A percentile compares a stretch with the other conserved stretches of the same genome.
phyloP scores from a whole-genome alignment of 352 stramenopile species.

The Plasmopara halstedii region DNA sequence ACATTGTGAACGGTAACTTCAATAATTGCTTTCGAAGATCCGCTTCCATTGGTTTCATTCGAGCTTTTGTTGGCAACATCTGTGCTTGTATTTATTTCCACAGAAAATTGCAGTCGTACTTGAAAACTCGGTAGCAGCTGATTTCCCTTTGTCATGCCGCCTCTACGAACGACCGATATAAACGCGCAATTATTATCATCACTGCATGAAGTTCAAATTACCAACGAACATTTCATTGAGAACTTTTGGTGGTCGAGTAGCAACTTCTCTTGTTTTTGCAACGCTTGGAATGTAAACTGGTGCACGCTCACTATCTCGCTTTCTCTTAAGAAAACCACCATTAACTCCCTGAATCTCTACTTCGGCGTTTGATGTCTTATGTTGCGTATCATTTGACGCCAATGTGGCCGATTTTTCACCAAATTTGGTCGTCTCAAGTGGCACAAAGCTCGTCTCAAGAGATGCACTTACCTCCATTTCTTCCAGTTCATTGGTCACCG shows the following conservation, averaged over 20 bases:
- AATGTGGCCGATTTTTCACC: conserved; percentile 8
- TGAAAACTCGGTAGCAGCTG: conserved; percentile 52
- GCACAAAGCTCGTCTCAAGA: conserved; percentile 11
- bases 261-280: conserved; percentile 56
- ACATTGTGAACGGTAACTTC: conserved; percentile 67
- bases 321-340: conserved; percentile 49
- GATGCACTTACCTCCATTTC: conserved; percentile 24
- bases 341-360: conserved; percentile 25
- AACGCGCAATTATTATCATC: conserved; percentile 1
- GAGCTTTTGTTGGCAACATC: conserved; percentile 2
- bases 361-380: conserved; percentile 17
- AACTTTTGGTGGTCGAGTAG: conserved; percentile 37
- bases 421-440: background rate
- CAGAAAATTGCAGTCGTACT: conserved; percentile 50
- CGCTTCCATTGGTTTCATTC: conserved; percentile 5
- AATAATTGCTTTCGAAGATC: conserved; percentile 20
- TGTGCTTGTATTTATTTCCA: conserved; percentile 43
- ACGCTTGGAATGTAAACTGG: conserved; percentile 6
- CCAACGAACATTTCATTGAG: conserved; percentile 44
- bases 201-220: background rate
- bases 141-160: conserved; percentile 11
- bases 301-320: conserved; percentile 43
- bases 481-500: conserved; percentile 13
- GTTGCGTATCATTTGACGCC: conserved; percentile 4
- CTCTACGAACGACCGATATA: conserved; percentile 11